Evolutionary conservation across 139 green algal species (phyloP).

Genomic region (Volvox africanus): DNA sequence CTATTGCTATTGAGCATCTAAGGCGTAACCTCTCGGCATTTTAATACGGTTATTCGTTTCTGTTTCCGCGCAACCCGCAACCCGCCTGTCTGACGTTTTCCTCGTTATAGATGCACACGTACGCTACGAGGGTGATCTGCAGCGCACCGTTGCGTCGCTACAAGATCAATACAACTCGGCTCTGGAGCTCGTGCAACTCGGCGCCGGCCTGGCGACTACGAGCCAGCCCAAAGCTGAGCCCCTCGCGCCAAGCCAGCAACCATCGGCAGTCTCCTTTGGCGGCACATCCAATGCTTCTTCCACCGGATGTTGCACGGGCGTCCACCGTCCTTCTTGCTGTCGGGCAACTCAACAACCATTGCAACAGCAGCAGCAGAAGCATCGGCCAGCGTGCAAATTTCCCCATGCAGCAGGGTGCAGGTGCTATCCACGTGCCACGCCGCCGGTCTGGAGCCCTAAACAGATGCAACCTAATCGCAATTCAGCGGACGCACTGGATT

Average conservation of each 20-base stretch:
- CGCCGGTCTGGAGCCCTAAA: background rate
- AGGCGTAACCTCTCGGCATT: no score
- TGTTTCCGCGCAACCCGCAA: no score
- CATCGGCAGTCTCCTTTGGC: background rate
- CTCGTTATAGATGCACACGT: background rate
- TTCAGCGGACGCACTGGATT: background rate
- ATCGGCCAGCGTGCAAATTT: background rate
- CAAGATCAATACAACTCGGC: constrained; percentile 32
- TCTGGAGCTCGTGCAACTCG: constrained; percentile 16
- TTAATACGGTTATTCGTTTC: no score
- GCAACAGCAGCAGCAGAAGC: background rate
- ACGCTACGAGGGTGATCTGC: constrained; percentile 17
- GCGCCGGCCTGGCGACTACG: background rate
- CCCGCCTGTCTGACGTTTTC: background rate
- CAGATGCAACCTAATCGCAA: background rate
- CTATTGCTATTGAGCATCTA: no score
- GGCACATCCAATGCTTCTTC: background rate
- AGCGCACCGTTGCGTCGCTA: constrained; percentile 3
- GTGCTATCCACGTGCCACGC: background rate
- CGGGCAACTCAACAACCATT: background rate
- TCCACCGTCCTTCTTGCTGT: background rate
- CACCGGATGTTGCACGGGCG: background rate
- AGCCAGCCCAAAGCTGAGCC: background rate
- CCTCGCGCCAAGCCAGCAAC: background rate
- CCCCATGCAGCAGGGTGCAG: background rate